Base-by-base conservation (phyloP, 805 yeast species). In the Aciculoconidium aculeatum region DNA sequence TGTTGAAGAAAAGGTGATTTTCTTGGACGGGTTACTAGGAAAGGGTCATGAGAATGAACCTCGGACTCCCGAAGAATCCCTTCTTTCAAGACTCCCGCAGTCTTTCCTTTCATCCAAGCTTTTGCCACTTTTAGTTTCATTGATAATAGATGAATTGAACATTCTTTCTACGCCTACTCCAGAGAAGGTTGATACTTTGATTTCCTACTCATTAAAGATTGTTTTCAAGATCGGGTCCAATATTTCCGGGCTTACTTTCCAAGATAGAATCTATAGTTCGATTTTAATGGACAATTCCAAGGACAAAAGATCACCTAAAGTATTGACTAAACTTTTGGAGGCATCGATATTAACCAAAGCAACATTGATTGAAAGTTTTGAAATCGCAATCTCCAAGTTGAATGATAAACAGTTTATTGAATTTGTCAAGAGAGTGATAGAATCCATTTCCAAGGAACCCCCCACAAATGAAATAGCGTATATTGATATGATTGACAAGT, bases 191-290 rank as follows among this genome's bases (percentile, higher is more conserved):
- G 63, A 70, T 30, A 49, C 56, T 9, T 52, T 70, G 36, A 60
- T 74, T 5, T 66, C 68, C 22, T 55, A 51, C 23, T 67, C 74
- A 7, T 53, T 80, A 27, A 66, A 68, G 14, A 70, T 81, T 23
- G 64, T 84, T 6, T 58, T 87, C 10, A 55, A 65, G 7, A 72
- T 86, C 28, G 85, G 94, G 4, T 54, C 70, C 14, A 67, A 66
- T 5, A 56, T 90, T 40, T 84, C 95, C 3, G 79, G 78, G 40
- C 63, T 87, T 26, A 70, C 94, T 1, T 92, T 90, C 51, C 72
- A 75, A 34, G 94, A 85, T 42, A 64, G 72, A 33, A 66, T 86
- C 7, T 68, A 72, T 44, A 78, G 80, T 14, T 41, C 49, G 11
- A 42, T 69, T 31, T 53, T 56, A 25, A 53, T 40, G 32, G 44